These are phyloP conservation scores for Apiotrichum montevideense DNA, from an alignment of 1,284 basidiomycete genomes.

Conservation along the genomic window DNA sequence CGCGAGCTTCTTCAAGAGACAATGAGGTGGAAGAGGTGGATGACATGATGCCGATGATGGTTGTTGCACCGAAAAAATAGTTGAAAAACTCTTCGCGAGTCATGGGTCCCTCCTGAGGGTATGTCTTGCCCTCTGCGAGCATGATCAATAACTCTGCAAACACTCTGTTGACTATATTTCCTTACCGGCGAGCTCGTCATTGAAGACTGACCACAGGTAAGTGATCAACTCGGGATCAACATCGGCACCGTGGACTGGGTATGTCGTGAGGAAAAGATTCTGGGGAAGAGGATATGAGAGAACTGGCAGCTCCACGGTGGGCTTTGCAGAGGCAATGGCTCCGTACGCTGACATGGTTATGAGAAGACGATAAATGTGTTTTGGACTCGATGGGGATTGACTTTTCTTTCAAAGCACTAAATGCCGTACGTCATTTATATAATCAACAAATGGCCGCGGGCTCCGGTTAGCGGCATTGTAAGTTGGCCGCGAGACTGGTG, in stretches of 20 bases:
- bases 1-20: constrained; percentile 29
- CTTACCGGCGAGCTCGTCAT: constrained; percentile 60
- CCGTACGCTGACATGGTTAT: constrained; percentile 49
- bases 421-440: too few species aligned
- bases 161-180: neutral
- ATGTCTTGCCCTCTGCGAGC: constrained; percentile 58
- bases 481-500: too few species aligned
- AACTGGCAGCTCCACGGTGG: constrained; percentile 41
- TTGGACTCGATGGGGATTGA: too few species aligned
- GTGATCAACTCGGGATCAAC: constrained; percentile 56
- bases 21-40: neutral
- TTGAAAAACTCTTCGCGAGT: constrained; percentile 57
- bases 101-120: constrained; percentile 67
- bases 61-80: constrained; percentile 67
- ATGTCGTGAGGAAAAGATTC: constrained; percentile 48
- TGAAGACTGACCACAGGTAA: constrained; percentile 61
- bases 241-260: constrained; percentile 58
- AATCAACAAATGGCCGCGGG: too few species aligned
- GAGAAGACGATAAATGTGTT: too few species aligned
- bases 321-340: constrained; percentile 36
- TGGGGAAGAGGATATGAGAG: constrained; percentile 35
- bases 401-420: too few species aligned
- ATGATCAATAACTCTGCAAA: neutral
- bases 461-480: too few species aligned
- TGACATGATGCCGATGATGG: constrained; percentile 62